Evolutionary conservation across 2,329 filamentous ascomycete genomes (phyloP).

Genomic region (Chrysoporthe cubensis): DNA sequence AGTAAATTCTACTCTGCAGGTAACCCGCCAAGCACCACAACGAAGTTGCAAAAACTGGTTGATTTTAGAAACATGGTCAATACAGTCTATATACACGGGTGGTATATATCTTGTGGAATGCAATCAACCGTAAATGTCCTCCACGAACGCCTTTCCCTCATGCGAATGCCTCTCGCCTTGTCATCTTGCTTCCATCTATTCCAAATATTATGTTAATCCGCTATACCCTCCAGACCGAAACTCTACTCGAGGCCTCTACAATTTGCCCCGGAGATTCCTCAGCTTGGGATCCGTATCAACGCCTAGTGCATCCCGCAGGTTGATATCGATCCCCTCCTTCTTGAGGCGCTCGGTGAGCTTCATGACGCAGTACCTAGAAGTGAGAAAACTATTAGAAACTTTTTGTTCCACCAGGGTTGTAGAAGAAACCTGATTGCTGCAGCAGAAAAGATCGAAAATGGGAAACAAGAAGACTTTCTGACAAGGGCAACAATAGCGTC

Average conservation of each 20-base stretch:
- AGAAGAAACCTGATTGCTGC: background rate
- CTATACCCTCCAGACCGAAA: background rate
- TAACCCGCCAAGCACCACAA: too few species aligned
- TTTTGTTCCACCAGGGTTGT: background rate
- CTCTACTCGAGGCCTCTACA: background rate
- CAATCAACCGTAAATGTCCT: background rate
- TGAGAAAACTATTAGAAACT: slow-evolving; percentile 20
- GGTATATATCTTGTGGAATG: background rate
- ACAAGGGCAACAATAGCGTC: slow-evolving; percentile 21
- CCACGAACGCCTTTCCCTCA: background rate
- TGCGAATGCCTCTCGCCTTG: too few species aligned
- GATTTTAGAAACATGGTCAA: background rate
- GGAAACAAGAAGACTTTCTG: slow-evolving; percentile 20
- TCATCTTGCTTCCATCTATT: background rate
- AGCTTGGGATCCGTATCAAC: slow-evolving; percentile 30
- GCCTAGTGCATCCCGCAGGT: slow-evolving; percentile 28
- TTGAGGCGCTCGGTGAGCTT: slow-evolving; percentile 30
- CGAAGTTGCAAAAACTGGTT: background rate
- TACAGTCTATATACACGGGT: background rate
- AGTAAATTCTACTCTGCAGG: background rate
- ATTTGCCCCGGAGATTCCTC: slow-evolving; percentile 28
- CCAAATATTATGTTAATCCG: background rate
- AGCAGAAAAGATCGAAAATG: background rate
- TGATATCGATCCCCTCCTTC: slow-evolving; percentile 30
- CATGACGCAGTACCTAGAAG: slow-evolving; percentile 29